Base-by-base conservation (phyloP, 192 early-diverging fungal genomes). In the Mortierella alpina region DNA sequence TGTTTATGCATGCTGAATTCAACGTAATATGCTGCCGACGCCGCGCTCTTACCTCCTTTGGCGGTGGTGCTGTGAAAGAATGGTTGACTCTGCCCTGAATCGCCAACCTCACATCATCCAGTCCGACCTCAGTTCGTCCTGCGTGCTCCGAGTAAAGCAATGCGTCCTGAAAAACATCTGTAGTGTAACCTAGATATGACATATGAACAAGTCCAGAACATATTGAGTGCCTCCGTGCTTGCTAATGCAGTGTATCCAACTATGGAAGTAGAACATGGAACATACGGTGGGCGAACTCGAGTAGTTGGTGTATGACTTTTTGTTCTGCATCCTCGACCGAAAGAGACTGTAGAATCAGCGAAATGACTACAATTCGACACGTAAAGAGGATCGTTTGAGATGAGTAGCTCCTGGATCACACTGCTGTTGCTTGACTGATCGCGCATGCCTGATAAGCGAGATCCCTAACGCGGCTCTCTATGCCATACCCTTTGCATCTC, bases 61-160 rank as follows among this genome's bases (percentile, higher is more conserved):
- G 89, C 18, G 97, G 97, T 50, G 95, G 95, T 39, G 87, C 85
- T 14, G 95, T 95, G 77, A 98, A 99, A 3, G 95, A 95, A 63
- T 96, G 93, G 63, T 95, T 92, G 10, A 96, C 93, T 51, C 95
- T 90, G 57, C 94, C 92, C 82, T 97, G 94, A 61, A 99, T 96
- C 4, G 98, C 95, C 44, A 99, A 83, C 42, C 92, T 91, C 18
- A 99, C 92, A 76, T 98, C 96, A 52, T 95, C 93, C 45, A 93
- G 63, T 59, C 92, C 90, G 42, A 98, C 86, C 44, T 95, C 93
- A 39, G 78, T 85, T 75, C 90, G 90, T 20, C 87, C 89, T 0
- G 96, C 95, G 72, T 99, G 98, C 65, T 99, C 97, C 44, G 96
- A 93, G 85, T 96, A 97, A 13, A 93, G 82, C 58, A 95, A 88